Evolutionary conservation across 257 asterid genomes (phyloP), one percentile per base, ranked within the genome.

Genomic region (Datura wrightii): DNA sequence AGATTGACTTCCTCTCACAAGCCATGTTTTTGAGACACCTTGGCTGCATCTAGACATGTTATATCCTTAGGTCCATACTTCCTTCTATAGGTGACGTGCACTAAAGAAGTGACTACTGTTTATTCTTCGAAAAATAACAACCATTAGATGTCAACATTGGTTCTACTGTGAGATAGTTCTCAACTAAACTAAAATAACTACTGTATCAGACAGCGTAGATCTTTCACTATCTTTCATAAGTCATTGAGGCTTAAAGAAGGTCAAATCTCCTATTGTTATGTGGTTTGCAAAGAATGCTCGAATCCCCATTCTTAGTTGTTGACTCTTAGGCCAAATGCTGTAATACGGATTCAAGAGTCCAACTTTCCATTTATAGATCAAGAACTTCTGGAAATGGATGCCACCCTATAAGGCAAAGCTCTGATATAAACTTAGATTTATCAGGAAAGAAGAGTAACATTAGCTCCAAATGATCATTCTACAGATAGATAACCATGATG

Each of bases 391-490:
- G 65, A 37, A 52, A 52, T 78, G 63, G 34, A 71, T 52, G 65
- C 42, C 24, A 19, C 81, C 81, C 81, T 50, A 6, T 48, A 6
- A 48, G 59, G 39, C 59, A 72, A 46, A 48, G 11, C 19, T 48
- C 81, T 24, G 60, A 52, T 48, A 52, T 7, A 11, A 48, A 50
- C 11, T 13, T 36, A 24, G 42, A 74, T 13, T 72, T 72, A 19
- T 36, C 81, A 13, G 81, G 14, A 76, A 76, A 74, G 14, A 50
- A 6, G 81, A 76, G 81, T 76, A 24, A 76, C 3, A 50, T 3
- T 13, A 50, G 59, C 81, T 50, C 60, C 44, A 50, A 76, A 76
- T 76, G 81, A 76, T 50, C 62, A 76, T 76, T 11, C 44, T 4
- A 76, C n/a, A 50, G 60, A 76, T 50, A 76, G 62, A 76, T 76